Evolutionary conservation across 2,329 filamentous ascomycete species (phyloP).

Genomic region (Ophiostoma perfectum): DNA sequence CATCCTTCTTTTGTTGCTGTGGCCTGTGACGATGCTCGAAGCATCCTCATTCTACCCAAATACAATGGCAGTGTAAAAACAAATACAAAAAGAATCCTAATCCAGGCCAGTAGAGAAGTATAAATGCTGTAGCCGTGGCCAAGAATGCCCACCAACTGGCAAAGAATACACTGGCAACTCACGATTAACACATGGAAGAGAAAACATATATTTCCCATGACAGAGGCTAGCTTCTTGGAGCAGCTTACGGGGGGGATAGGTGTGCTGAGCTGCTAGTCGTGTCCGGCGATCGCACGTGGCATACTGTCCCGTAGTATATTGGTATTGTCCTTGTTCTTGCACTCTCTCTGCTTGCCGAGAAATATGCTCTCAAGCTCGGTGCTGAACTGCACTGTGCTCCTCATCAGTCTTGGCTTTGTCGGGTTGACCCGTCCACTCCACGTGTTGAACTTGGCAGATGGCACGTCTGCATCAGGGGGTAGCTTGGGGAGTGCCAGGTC

Average conservation of each 20-base stretch:
- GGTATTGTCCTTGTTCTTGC: conserved; percentile 18
- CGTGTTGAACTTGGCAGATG: conserved; percentile 27
- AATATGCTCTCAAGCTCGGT: conserved; percentile 26
- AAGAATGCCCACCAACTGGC: conserved; percentile 4
- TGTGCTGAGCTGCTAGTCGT: not conserved
- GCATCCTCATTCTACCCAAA: conserved; percentile 16
- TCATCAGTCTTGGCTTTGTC: conserved; percentile 22
- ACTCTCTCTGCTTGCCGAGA: conserved; percentile 16
- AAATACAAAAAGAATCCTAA: conserved; percentile 4
- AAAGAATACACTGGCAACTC: conserved; percentile 12
- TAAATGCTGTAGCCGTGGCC: not conserved
- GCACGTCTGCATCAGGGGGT: not conserved
- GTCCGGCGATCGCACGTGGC: not conserved
- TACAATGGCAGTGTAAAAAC: conserved; percentile 13
- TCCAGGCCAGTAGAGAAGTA: not conserved
- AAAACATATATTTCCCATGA: not conserved
- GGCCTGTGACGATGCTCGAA: not conserved
- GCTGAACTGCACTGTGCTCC: conserved; percentile 27
- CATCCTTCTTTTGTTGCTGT: not conserved
- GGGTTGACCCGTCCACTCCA: conserved; percentile 27
- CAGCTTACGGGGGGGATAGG: not conserved
- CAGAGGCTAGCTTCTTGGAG: not conserved
- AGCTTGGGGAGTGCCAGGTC: conserved; percentile 16
- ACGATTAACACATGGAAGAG: conserved; percentile 8
- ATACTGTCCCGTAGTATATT: not conserved